Conservation (phyloP, 768 basidiomycete genomes). For the Sporobolomyces phaffii region DNA sequence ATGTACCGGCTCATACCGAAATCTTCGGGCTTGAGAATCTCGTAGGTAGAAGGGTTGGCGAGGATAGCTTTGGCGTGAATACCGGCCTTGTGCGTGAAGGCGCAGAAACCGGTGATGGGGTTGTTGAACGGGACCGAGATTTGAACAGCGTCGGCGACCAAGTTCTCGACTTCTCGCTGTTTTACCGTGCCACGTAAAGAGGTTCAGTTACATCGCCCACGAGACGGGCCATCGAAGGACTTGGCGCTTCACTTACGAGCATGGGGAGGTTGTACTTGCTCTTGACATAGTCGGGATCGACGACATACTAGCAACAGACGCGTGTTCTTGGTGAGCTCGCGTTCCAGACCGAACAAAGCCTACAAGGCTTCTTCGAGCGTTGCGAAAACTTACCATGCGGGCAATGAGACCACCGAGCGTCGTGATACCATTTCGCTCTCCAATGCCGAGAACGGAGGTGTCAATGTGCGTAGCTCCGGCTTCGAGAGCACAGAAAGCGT, state of each 20-base stretch:
- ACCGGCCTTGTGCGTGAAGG: conserved; percentile 99
- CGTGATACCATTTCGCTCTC: conserved; percentile 97
- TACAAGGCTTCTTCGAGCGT: too few relatives aligned
- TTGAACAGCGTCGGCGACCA: conserved; percentile 97
- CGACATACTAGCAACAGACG: conserved; percentile 57
- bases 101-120: conserved; percentile 85
- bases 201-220: neutral
- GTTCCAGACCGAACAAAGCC: too few relatives aligned
- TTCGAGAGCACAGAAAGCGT: conserved; percentile 95
- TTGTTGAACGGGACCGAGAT: conserved; percentile 97
- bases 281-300: conserved; percentile 98
- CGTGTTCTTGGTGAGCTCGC: too few relatives aligned
- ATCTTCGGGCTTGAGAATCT: conserved; percentile 92
- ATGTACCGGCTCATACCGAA: conserved; percentile 97
- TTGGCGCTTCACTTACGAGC: conserved; percentile 50
- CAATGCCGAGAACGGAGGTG: conserved; percentile 95
- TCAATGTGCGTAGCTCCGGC: conserved; percentile 99
- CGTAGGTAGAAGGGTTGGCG: conserved; percentile 98
- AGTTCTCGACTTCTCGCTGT: conserved; percentile 87
- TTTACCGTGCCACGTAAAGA: neutral
- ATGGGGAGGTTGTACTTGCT: conserved; percentile 95
- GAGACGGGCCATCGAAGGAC: neutral
- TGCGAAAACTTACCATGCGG: conserved; percentile 58
- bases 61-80: conserved; percentile 99
- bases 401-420: conserved; percentile 94